Conservation (phyloP, 257 asterid species). For the Penstemon newberryi region DNA sequence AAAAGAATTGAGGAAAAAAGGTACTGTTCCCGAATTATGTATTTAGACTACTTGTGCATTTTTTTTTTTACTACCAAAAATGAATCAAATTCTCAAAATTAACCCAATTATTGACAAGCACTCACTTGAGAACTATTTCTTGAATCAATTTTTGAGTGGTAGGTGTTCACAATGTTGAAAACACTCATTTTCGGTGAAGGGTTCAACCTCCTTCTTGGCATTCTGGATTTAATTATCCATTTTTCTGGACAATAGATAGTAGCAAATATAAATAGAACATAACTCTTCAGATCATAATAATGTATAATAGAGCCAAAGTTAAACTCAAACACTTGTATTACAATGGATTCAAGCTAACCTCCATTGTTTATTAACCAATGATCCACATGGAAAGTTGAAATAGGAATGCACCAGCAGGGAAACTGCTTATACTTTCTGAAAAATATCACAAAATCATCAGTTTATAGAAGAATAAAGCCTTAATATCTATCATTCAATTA, state of each 20-base stretch:
- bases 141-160: conserved; percentile 32
- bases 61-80: neutral
- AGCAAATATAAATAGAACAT: conserved; percentile 17
- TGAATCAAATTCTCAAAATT: neutral
- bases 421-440: conserved; percentile 41
- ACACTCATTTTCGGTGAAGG: conserved; percentile 34
- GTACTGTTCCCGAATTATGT: neutral
- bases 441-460: conserved; percentile 26
- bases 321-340: no score
- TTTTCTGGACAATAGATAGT: conserved; percentile 46
- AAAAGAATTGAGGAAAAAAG: conserved; percentile 5
- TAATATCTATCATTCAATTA: conserved; percentile 7
- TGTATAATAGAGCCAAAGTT: neutral
- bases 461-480: conserved; percentile 12
- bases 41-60: neutral
- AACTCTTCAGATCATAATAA: conserved; percentile 4
- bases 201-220: conserved; percentile 33
- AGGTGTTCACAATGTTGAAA: conserved; percentile 33
- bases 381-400: conserved; percentile 36
- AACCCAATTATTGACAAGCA: conserved; percentile 1
- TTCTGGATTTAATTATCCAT: conserved; percentile 42
- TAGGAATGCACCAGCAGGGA: conserved; percentile 41
- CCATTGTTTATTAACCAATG: conserved; percentile 34
- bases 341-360: conserved; percentile 45
- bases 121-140: conserved; percentile 51